A percentile compares a stretch with the other conserved stretches of the same genome.
These are phyloP conservation scores for Stygiomarasmius scandens DNA, from an alignment of 1,284 basidiomycete genomes.

Conservation along the genomic window DNA sequence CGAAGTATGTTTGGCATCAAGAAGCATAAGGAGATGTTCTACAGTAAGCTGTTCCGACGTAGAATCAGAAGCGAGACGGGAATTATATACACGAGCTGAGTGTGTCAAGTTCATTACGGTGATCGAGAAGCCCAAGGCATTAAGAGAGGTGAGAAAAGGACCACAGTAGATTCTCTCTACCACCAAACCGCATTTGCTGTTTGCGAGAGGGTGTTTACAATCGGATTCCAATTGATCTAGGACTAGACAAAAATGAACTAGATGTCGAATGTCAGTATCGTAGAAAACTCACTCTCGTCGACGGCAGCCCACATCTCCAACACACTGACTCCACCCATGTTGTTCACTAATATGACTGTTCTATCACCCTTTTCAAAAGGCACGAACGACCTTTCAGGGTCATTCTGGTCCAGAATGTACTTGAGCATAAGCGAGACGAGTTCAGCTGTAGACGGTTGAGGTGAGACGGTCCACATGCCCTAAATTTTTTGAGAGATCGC, in stretches of 20 bases:
- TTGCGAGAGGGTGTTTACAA: not conserved
- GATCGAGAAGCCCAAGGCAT: conserved; percentile 47
- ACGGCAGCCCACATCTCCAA: conserved; percentile 44
- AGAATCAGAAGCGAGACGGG: not conserved
- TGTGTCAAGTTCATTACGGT: conserved; percentile 38
- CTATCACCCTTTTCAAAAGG: conserved; percentile 22
- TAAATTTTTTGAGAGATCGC: not conserved
- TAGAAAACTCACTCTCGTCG: conserved; percentile 25
- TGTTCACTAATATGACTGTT: conserved; percentile 42
- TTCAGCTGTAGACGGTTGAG: conserved; percentile 5
- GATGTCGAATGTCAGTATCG: not conserved
- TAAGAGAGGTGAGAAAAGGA: conserved; percentile 48
- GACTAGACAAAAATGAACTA: not conserved
- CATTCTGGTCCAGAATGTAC: conserved; percentile 15
- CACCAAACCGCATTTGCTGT: not conserved
- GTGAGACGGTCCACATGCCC: not conserved
- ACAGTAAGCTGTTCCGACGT: not conserved
- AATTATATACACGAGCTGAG: conserved; percentile 1
- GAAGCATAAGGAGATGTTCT: not conserved
- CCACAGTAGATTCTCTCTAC: conserved; percentile 29
- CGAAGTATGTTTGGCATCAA: not conserved
- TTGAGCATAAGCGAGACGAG: conserved; percentile 13
- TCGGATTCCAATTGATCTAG: conserved; percentile 26
- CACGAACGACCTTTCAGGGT: conserved; percentile 15
- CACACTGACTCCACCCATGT: conserved; percentile 43